These are phyloP conservation scores for Colletotrichum trifolii DNA, from an alignment of 2,329 filamentous ascomycete genomes.

Conservation along the genomic window DNA sequence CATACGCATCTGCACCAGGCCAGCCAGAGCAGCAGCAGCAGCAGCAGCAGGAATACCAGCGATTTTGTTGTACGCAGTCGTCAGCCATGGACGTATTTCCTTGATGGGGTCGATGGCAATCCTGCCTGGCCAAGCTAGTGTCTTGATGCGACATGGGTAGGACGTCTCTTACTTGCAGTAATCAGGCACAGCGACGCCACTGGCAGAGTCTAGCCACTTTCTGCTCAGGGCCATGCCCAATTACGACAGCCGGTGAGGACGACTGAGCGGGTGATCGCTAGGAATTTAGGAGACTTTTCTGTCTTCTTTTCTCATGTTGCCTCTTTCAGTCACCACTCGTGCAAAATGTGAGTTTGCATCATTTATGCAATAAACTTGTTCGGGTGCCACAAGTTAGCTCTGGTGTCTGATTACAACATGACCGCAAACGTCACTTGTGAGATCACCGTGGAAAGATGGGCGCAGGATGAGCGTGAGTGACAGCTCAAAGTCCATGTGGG, in stretches of 20 bases:
- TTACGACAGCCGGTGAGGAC: constrained; percentile 2
- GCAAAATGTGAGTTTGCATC: neutral
- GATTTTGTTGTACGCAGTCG: no score
- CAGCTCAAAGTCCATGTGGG: neutral
- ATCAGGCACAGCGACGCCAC: neutral
- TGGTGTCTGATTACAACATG: no score
- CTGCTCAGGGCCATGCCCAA: neutral
- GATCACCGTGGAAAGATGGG: no score
- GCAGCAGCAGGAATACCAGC: no score
- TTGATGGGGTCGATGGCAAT: neutral
- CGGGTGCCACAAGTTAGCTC: no score
- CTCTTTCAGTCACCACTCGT: neutral
- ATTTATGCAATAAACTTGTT: neutral
- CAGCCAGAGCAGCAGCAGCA: no score
- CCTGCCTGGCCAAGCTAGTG: neutral
- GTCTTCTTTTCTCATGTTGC: neutral
- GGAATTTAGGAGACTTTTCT: constrained; percentile 28
- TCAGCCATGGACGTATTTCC: constrained; percentile 15
- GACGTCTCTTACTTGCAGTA: neutral
- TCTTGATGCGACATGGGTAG: constrained; percentile 9
- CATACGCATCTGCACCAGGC: no score
- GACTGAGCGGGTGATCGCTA: constrained; percentile 22
- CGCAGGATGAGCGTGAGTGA: neutral
- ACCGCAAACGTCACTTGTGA: no score
- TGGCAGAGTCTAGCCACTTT: neutral